These are phyloP conservation scores for Yamadazyma kanchanaburiensis DNA, from an alignment of 1,139 yeast species.

Conservation along the genomic window DNA sequence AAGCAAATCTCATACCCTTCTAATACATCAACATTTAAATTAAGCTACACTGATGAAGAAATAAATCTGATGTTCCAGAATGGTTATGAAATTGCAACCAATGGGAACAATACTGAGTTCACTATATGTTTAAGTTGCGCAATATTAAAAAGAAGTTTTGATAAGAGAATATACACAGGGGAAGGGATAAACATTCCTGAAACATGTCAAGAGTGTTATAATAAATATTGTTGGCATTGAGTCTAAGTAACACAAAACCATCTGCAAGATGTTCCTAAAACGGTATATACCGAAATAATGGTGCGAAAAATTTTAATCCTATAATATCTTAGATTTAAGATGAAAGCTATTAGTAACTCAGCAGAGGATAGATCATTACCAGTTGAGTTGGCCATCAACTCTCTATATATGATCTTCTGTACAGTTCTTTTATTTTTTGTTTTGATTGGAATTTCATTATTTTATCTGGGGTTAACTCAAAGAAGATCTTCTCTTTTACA, in stretches of 20 bases:
- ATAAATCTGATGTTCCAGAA: conserved; percentile 43
- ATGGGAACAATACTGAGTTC: conserved; percentile 40
- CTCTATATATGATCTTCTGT: conserved; percentile 38
- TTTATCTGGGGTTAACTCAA: conserved; percentile 59
- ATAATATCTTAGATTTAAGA: too few species aligned
- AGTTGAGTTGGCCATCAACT: conserved; percentile 24
- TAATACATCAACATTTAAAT: conserved; percentile 60
- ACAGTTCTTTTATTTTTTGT: conserved; percentile 31
- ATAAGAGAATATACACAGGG: conserved; percentile 23
- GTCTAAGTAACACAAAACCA: too few species aligned
- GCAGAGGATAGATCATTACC: too few species aligned
- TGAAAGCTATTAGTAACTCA: too few species aligned
- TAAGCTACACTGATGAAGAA: conserved; percentile 45
- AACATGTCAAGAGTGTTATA: conserved; percentile 18
- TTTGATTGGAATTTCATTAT: conserved; percentile 44
- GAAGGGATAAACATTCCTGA: conserved; percentile 11
- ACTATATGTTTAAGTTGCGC: conserved; percentile 60
- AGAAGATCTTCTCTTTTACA: conserved; percentile 55
- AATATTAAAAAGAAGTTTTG: conserved; percentile 52
- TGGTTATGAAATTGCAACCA: conserved; percentile 52
- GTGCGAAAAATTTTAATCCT: too few species aligned
- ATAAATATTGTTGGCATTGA: conserved; percentile 18
- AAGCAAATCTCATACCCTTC: conserved; percentile 36
- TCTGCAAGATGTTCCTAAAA: too few species aligned
- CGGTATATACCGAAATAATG: too few species aligned